Evolutionary conservation across 495 filamentous ascomycete species (phyloP), one percentile per base, ranked within the genome.

Genomic region (Penicillium goetzii): DNA sequence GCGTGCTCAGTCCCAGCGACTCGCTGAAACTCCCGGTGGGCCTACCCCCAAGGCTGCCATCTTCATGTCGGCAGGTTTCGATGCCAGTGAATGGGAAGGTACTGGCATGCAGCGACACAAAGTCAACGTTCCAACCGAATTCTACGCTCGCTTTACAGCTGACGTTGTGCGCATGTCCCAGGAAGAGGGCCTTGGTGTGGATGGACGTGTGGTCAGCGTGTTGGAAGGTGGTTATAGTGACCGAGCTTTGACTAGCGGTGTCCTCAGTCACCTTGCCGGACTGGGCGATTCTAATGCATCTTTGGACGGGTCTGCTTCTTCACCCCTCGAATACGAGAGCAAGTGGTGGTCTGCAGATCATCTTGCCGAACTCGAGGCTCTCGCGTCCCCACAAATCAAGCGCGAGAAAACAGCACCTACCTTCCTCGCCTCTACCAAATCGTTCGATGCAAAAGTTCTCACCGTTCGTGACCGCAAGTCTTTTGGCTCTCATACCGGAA

Each of bases 201-300:
- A 93, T 41, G 95, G 95, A 9, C 82, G 95, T 21, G 81, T 97
- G 32, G 86, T 99, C 67, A 97, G 93, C 78, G 91, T 98, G 10
- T 84, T 99, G 12, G 95, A 99, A 73, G 95, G 95, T 26, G 95
- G 95, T 0, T 99, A 99, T 71, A 97, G 92, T 69, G 91, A 98
- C 71, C 85, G 92, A 55, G 95, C 95, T 23, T 74, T 99, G 56
- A 90, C 84, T 68, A 95, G 89, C 38, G 95, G 96, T 33, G 88
- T 97, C 6, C 74, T 97, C 40, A 94, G 92, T 71, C 95, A 98
- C 75, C 66, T 98, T 6, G 88, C 90, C 64, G 95, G 92, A 10
- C 79, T 97, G 40, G 84, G 85, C 21, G 88, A 74, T 57, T 43
- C 60, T 21, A 41, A 19, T 10, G 3, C 56, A 15, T 21, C 25